Evolutionary conservation across 2,329 filamentous ascomycete genomes (phyloP).

Genomic region (Aspergillus sp.): DNA sequence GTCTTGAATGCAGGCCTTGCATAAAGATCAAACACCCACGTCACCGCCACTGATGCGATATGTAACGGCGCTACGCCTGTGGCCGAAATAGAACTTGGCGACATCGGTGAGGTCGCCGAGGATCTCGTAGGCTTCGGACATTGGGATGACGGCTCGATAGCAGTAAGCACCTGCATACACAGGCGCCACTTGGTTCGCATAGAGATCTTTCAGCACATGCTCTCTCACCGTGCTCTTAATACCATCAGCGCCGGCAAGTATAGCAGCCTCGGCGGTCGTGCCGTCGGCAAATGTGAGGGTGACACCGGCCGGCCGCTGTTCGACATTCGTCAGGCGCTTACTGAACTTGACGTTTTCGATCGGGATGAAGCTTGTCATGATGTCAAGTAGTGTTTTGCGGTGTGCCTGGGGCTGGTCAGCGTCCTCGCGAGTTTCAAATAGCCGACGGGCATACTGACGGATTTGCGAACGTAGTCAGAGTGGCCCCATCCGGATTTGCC

Average conservation of each 20-base stretch:
- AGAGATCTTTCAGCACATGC: conserved; percentile 5
- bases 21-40: conserved; percentile 2
- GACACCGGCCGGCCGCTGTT: conserved; percentile 2
- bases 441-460: conserved; percentile 4
- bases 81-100: conserved; percentile 11
- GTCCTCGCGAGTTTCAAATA: conserved; percentile 1
- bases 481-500: conserved; percentile 10
- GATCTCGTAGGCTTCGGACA: conserved; percentile 9
- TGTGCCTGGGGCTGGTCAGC: conserved; percentile 6
- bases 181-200: conserved; percentile 6
- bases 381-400: conserved; percentile 6
- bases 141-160: conserved; percentile 8
- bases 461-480: conserved; percentile 8
- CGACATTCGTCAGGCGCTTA: conserved; percentile 5
- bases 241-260: conserved; percentile 7
- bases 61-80: conserved; percentile 6
- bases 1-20: background rate
- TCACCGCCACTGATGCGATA: conserved; percentile 9
- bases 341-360: conserved; percentile 10
- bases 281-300: background rate
- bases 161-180: conserved; percentile 9
- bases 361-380: conserved; percentile 9
- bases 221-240: conserved; percentile 5
- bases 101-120: conserved; percentile 10
- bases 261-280: conserved; percentile 1